Conservation (phyloP, 2,329 filamentous ascomycete species). For the Alternaria alternata region DNA sequence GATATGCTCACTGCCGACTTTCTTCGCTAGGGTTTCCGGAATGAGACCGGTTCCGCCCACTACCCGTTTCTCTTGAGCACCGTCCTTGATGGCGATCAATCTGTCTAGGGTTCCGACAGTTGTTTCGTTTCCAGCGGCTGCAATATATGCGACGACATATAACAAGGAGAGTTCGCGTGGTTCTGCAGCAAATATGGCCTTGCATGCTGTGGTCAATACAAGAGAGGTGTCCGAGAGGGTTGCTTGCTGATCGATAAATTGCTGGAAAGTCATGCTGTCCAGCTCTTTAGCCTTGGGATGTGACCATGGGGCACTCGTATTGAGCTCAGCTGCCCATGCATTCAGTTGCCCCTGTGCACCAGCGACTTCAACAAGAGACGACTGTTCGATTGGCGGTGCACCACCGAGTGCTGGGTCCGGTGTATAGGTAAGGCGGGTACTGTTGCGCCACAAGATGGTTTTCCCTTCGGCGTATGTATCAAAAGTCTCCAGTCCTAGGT, state of each 20-base stretch:
- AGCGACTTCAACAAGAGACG: constrained; percentile 20
- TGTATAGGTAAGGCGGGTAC: constrained; percentile 15
- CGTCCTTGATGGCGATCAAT: constrained; percentile 18
- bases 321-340: constrained; percentile 27
- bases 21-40: constrained; percentile 23
- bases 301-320: constrained; percentile 26
- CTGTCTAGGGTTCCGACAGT: constrained; percentile 22
- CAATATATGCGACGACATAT: constrained; percentile 31
- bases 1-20: constrained; percentile 24
- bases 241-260: constrained; percentile 13
- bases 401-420: constrained; percentile 21
- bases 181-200: constrained; percentile 24
- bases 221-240: constrained; percentile 19
- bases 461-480: constrained; percentile 23
- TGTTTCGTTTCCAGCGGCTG: constrained; percentile 29
- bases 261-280: constrained; percentile 24
- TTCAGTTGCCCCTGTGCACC: constrained; percentile 22
- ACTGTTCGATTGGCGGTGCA: constrained; percentile 19
- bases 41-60: constrained; percentile 34
- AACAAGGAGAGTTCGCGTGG: constrained; percentile 24
- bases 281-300: constrained; percentile 22
- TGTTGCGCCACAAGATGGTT: constrained; percentile 26
- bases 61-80: constrained; percentile 30
- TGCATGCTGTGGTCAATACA: constrained; percentile 18
- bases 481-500: constrained; percentile 30